phyloP scores from a whole-genome alignment of 345 rosid genomes.

The Murraya paniculata region DNA sequence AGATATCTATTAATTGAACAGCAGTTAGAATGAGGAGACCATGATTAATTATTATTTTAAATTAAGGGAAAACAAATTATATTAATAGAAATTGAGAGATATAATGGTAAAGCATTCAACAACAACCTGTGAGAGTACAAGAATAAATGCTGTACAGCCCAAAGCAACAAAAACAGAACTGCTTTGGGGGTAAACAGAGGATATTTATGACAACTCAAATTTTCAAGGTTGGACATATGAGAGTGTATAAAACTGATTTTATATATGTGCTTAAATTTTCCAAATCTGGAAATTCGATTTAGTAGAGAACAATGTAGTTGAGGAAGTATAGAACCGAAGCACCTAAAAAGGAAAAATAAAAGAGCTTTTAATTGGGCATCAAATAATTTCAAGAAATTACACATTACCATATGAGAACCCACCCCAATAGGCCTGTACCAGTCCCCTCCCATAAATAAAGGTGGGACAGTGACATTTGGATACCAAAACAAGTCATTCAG shows the following conservation, averaged over 20 bases:
- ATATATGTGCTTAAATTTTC: background rate
- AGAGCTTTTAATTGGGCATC: too few relatives aligned
- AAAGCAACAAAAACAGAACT: background rate
- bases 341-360: too few relatives aligned
- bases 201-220: background rate
- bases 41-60: background rate
- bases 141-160: background rate
- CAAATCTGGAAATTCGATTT: background rate
- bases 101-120: background rate
- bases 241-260: background rate
- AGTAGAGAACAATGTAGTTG: too few relatives aligned
- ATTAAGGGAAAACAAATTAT: background rate
- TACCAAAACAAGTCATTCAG: background rate
- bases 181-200: background rate
- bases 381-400: background rate
- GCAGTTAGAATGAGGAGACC: background rate
- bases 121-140: background rate
- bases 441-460: background rate
- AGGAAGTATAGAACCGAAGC: too few relatives aligned
- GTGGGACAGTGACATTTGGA: background rate
- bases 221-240: background rate
- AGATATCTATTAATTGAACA: conserved; percentile 53
- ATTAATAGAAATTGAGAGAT: background rate
- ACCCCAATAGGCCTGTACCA: background rate
- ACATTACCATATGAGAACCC: background rate